Evolutionary conservation across 1,284 basidiomycete genomes (phyloP).

Genomic region (Phellinidium pouzarii): DNA sequence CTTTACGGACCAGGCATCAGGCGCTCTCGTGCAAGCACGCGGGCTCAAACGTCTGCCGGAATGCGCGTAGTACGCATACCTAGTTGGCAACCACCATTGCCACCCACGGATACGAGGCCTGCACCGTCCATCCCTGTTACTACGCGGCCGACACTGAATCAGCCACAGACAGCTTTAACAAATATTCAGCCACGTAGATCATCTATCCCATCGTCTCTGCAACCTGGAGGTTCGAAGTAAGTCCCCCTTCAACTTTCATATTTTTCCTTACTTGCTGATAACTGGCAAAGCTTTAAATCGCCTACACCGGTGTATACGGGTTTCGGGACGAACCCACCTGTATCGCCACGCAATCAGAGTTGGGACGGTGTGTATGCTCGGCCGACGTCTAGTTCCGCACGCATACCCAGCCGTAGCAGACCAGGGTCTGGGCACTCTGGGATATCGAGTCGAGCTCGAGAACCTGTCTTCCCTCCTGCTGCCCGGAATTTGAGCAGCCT

Average conservation of each 20-base stretch:
- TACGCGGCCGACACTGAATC: neutral
- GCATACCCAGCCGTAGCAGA: conserved; percentile 1
- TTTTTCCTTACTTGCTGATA: neutral
- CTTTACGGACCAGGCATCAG: conserved; percentile 6
- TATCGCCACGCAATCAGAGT: conserved; percentile 11
- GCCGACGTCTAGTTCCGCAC: neutral
- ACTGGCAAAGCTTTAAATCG: too few species aligned
- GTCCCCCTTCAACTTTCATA: neutral
- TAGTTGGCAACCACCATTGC: conserved; percentile 11
- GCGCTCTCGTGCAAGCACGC: conserved; percentile 6
- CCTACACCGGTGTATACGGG: neutral
- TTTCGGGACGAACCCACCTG: neutral
- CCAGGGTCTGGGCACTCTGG: conserved; percentile 1
- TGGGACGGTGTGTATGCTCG: conserved; percentile 13
- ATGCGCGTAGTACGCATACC: conserved; percentile 6
- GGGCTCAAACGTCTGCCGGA: conserved; percentile 12
- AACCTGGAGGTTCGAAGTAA: neutral
- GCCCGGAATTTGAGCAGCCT: neutral
- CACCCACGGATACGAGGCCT: neutral
- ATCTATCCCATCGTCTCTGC: neutral
- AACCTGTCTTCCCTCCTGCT: neutral
- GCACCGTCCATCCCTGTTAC: neutral
- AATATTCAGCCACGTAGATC: neutral
- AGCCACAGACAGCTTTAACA: neutral
- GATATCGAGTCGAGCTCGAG: conserved; percentile 2